Conservation (phyloP, 139 green algal species). For the Picochlorum sp. region DNA sequence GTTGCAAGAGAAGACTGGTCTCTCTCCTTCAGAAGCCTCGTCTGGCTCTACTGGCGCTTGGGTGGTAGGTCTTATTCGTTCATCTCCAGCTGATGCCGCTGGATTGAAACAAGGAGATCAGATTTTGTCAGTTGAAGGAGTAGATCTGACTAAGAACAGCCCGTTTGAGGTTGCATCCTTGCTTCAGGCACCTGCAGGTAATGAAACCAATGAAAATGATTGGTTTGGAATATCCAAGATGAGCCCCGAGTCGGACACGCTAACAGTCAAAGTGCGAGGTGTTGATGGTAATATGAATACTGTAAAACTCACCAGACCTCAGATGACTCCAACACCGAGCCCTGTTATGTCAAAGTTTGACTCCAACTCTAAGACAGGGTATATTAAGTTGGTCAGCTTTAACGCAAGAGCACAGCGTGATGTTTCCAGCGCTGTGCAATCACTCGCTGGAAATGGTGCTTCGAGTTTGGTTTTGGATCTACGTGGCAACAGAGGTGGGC, state of each 20-base stretch:
- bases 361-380: slow-evolving; percentile 21
- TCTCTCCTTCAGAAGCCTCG: background rate
- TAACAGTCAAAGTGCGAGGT: slow-evolving; percentile 29
- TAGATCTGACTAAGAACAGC: slow-evolving; percentile 21
- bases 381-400: slow-evolving; percentile 58
- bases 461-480: slow-evolving; percentile 78
- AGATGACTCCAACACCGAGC: background rate
- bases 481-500: slow-evolving; percentile 81
- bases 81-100: slow-evolving; percentile 52
- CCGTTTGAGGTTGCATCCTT: slow-evolving; percentile 54
- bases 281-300: slow-evolving; percentile 14
- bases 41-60: slow-evolving; percentile 23
- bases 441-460: slow-evolving; percentile 41
- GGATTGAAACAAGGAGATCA: slow-evolving; percentile 76
- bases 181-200: slow-evolving; percentile 4
- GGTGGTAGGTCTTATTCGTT: slow-evolving; percentile 77
- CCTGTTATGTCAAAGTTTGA: background rate
- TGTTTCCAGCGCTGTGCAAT: slow-evolving; percentile 45
- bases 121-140: slow-evolving; percentile 61
- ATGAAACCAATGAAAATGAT: background rate
- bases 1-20: slow-evolving; percentile 52
- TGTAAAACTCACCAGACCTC: slow-evolving; percentile 29
- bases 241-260: background rate
- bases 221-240: background rate
- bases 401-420: slow-evolving; percentile 66